Conservation (phyloP, 1,139 yeast genomes). For the Nakaseomyces bracarensis region DNA sequence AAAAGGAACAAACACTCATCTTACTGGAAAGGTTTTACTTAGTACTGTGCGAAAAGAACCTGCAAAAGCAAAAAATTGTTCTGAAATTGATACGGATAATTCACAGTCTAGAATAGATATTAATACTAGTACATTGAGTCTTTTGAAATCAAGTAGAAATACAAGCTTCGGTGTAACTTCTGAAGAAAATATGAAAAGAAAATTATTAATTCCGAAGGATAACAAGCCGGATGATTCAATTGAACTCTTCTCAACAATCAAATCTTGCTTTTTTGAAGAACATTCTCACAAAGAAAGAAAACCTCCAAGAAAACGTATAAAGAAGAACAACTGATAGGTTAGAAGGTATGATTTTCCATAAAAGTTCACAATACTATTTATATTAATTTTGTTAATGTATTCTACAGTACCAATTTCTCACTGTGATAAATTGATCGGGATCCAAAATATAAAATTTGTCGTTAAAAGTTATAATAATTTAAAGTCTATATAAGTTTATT, state of each 20-base stretch:
- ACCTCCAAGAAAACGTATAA: background rate
- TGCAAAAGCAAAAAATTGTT: background rate
- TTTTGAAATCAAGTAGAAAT: slow-evolving; percentile 1
- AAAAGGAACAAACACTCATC: slow-evolving; percentile 32
- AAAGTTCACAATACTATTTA: background rate
- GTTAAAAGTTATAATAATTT: slow-evolving; percentile 1
- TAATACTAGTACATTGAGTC: background rate
- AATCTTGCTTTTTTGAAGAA: background rate
- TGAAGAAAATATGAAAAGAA: background rate
- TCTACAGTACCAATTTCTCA: no score
- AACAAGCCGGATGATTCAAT: background rate
- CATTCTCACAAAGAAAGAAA: background rate
- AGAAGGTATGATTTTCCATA: background rate
- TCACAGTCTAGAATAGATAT: slow-evolving; percentile 6
- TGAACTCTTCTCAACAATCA: background rate
- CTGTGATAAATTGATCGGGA: no score
- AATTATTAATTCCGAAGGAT: no score
- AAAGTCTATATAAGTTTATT: slow-evolving; percentile 4
- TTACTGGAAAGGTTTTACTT: background rate
- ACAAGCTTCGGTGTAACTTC: background rate
- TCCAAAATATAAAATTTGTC: background rate
- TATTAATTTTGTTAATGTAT: background rate
- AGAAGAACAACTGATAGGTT: no score
- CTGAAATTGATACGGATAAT: background rate
- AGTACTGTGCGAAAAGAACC: background rate